Base-by-base conservation (phyloP, 768 basidiomycete genomes). In the Hygrocybe coccinea region DNA sequence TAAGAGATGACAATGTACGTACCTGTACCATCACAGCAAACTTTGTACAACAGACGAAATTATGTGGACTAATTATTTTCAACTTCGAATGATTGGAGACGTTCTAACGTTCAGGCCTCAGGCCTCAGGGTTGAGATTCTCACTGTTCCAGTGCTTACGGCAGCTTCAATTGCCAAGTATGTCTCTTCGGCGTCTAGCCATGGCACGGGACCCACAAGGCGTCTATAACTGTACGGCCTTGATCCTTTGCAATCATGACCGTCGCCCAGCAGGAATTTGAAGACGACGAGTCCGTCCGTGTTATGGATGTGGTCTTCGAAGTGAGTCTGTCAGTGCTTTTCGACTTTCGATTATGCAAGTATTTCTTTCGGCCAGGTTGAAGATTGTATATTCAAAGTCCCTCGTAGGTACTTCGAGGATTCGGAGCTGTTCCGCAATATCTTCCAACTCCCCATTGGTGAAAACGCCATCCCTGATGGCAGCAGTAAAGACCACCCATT, bases 291-390 rank as follows among this genome's bases (percentile, higher is more conserved):
- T 21, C 43, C 5, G 5, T 22, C 19, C 22, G 22, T 54, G 12
- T 54, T 7, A 21, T 43, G 10, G 53, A 54, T 34, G 44, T 54
- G 29, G 22, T 54, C 22, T 54, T 54, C 10, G 19, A 22, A 11
- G 53, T 45, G 11, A 54, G 53, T 53, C 8, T 3, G 8, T 29
- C 29, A 29, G 29, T 25, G 39, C 34, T 17, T 14, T 53, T 25
- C 6, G 21, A 29, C 4, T 29, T 15, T 47, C 3, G 14, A 11
- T 9, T 11, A 15, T 21, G 25, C 2, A 4, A 24, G 10, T 12
- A 24, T 1, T 29, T 29, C 29, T 8, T 29, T 8, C 8, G 33
- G 17, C 11, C 24, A 76, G 75, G 75, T 74, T 25, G 76, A 76
- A 47, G 56, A 62, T 41, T 22, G 44, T 10, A 50, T 71, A 19